Evolutionary conservation across 176 grass and related monocot genomes (phyloP).

Genomic region (Microstegium vimineum): DNA sequence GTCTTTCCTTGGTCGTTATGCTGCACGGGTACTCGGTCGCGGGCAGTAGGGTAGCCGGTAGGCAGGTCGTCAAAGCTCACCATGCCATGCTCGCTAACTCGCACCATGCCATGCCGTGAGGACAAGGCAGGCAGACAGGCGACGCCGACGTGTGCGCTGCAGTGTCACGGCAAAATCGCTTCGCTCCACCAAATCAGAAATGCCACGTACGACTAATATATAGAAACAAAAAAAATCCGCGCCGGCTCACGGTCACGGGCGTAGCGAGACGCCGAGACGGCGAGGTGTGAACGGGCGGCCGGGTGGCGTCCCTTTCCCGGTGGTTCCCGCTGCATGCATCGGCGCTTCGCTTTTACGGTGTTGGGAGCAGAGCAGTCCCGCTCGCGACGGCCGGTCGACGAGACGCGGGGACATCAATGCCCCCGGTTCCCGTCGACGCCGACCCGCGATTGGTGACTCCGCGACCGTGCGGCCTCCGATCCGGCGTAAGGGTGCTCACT

Average conservation of each 20-base stretch:
- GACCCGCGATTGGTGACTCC: background rate
- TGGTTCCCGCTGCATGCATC: background rate
- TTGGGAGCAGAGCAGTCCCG: background rate
- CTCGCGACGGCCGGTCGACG: background rate
- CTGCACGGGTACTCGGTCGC: background rate
- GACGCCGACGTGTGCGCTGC: background rate
- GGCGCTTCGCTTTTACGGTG: background rate
- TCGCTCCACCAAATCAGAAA: background rate
- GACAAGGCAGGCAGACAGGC: background rate
- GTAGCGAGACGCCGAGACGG: background rate
- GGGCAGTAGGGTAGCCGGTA: no score
- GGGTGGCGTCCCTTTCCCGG: background rate
- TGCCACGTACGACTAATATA: no score
- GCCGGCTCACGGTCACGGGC: no score
- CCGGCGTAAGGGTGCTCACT: no score
- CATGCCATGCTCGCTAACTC: no score
- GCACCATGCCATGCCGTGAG: background rate
- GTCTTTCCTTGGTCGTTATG: background rate
- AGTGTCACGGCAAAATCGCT: background rate
- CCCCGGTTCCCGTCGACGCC: background rate
- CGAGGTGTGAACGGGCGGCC: conserved; percentile 1
- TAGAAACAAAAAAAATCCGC: no score
- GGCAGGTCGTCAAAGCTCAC: background rate
- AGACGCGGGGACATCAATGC: conserved; percentile 16
- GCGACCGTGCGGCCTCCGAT: background rate